phyloP scores from a whole-genome alignment of 208 protist genomes.

The Trichomonas vaginalis region DNA sequence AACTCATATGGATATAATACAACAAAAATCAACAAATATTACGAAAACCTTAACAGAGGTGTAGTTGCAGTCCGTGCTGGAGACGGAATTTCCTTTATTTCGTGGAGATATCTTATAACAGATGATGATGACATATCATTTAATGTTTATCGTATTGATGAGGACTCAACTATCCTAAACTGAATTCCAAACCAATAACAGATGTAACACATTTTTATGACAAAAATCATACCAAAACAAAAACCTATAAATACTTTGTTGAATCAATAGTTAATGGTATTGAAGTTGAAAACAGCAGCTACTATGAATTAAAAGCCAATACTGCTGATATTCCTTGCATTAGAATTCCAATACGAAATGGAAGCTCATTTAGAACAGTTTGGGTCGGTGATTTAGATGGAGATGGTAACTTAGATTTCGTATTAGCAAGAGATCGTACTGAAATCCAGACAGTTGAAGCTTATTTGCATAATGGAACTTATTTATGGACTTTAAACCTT shows the following conservation, averaged over 20 bases:
- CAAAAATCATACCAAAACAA: background rate
- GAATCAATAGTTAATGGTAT: background rate
- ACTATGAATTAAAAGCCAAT: background rate
- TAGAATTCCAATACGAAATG: background rate
- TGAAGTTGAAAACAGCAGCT: background rate
- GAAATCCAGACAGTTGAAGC: background rate
- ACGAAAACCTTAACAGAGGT: background rate
- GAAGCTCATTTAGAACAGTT: background rate
- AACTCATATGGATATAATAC: background rate
- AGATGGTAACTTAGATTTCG: constrained; percentile 8
- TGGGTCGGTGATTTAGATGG: background rate
- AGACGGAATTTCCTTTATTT: background rate
- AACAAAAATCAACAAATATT: background rate
- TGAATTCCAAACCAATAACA: background rate
- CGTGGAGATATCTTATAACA: background rate
- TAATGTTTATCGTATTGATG: background rate
- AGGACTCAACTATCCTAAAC: background rate
- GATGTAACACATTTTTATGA: background rate
- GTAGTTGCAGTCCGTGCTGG: background rate
- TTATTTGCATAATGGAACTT: background rate
- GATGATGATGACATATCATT: background rate
- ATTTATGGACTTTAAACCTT: background rate
- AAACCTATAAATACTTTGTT: background rate
- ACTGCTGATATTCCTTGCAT: background rate
- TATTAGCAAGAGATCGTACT: background rate